A percentile compares a stretch with the other conserved stretches of the same genome.
Conservation (phyloP, 1,139 yeast species). For the Blastobotrys buckinghamii region DNA sequence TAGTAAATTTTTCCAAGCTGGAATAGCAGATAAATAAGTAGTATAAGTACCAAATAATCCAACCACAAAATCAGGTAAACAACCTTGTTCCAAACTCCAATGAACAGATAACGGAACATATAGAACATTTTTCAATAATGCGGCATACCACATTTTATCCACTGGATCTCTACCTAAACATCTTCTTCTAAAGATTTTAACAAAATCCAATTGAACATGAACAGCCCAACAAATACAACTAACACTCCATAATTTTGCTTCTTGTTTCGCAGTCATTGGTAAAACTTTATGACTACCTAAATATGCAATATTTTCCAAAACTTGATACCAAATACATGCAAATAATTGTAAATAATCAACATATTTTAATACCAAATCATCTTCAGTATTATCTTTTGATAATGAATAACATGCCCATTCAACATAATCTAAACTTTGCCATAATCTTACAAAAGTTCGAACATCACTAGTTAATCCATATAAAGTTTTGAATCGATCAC, state of each 20-base stretch:
- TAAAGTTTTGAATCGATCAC: slow-evolving; percentile 25
- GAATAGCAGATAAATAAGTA: slow-evolving; percentile 23
- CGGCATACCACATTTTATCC: slow-evolving; percentile 23
- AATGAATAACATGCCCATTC: slow-evolving; percentile 34
- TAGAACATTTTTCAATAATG: slow-evolving; percentile 33
- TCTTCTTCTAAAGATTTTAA: slow-evolving; percentile 17
- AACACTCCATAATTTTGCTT: slow-evolving; percentile 34
- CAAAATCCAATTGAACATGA: slow-evolving; percentile 36
- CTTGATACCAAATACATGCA: slow-evolving; percentile 35
- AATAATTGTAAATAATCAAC: slow-evolving; percentile 32
- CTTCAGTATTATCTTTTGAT: slow-evolving; percentile 16
- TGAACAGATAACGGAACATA: slow-evolving; percentile 40
- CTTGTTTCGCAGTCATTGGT: slow-evolving; percentile 23
- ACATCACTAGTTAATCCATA: slow-evolving; percentile 34
- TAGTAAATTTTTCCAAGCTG: slow-evolving; percentile 20
- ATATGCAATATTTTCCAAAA: slow-evolving; percentile 39
- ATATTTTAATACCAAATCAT: slow-evolving; percentile 16
- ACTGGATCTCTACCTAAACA: slow-evolving; percentile 9
- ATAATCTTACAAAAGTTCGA: slow-evolving; percentile 36
- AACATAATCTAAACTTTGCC: slow-evolving; percentile 34
- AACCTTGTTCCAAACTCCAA: slow-evolving; percentile 39
- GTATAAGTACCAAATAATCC: slow-evolving; percentile 39
- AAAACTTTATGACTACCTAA: slow-evolving; percentile 36
- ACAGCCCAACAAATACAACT: slow-evolving; percentile 40
- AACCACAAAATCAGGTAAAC: slow-evolving; percentile 31